Evolutionary conservation across 371 early-diverging fungal species (phyloP).

Genomic region (Agmasoma carcini): DNA sequence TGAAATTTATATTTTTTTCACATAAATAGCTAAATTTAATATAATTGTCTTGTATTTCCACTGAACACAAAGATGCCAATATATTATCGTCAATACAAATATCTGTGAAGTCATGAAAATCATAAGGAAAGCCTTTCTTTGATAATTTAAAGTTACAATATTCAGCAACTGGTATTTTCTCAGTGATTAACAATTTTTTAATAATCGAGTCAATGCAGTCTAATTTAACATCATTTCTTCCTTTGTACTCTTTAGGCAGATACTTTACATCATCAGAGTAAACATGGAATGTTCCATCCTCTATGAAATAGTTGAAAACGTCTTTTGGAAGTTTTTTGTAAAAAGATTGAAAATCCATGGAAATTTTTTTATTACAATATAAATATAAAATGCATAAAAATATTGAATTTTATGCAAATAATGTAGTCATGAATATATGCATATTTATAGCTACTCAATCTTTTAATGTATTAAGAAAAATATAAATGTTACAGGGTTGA

Average conservation of each 20-base stretch:
- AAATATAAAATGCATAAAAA: no score
- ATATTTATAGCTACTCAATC: no score
- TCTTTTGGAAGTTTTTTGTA: slow-evolving; percentile 13
- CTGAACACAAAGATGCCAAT: slow-evolving; percentile 27
- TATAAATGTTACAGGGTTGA: no score
- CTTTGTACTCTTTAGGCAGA: slow-evolving; percentile 7
- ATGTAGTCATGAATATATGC: no score
- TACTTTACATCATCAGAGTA: slow-evolving; percentile 16
- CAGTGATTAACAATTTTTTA: slow-evolving; percentile 5
- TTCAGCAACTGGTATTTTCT: slow-evolving; percentile 42
- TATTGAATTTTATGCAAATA: no score
- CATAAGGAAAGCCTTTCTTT: slow-evolving; percentile 45
- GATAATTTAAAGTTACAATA: slow-evolving; percentile 31
- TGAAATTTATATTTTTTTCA: slow-evolving; percentile 16
- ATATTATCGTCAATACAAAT: slow-evolving; percentile 28
- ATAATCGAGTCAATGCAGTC: slow-evolving; percentile 22
- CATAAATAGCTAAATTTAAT: slow-evolving; percentile 3
- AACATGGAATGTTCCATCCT: slow-evolving; percentile 15
- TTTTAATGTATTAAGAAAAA: no score
- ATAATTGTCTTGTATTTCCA: slow-evolving; percentile 15
- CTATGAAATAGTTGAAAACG: slow-evolving; percentile 33
- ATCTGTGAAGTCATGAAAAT: slow-evolving; percentile 51
- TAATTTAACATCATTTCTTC: neutral
- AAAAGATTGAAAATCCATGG: slow-evolving; percentile 20
- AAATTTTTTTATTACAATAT: no score